These are phyloP conservation scores for Saccharomycopsis synnaedendra DNA, from an alignment of 805 yeast genomes.

Conservation along the genomic window DNA sequence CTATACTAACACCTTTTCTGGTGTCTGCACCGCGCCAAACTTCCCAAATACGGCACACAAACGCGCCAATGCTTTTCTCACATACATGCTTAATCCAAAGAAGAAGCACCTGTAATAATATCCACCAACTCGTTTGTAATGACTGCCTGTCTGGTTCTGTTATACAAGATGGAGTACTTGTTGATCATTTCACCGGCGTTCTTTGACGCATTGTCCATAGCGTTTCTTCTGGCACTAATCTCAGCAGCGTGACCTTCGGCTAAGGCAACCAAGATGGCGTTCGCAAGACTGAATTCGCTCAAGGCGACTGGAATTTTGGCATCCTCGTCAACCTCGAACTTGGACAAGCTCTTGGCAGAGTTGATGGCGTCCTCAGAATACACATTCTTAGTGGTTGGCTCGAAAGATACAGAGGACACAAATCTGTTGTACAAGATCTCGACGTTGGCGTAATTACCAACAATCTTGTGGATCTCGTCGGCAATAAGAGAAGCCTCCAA, in stretches of 20 bases:
- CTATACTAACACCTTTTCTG: too few species aligned
- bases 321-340: slow-evolving; percentile 69
- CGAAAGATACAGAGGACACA: slow-evolving; percentile 79
- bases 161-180: slow-evolving; percentile 92
- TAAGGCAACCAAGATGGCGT: slow-evolving; percentile 80
- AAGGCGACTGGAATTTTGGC: slow-evolving; percentile 59
- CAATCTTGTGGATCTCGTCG: slow-evolving; percentile 63
- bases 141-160: slow-evolving; percentile 99
- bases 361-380: slow-evolving; percentile 63
- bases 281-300: slow-evolving; percentile 82
- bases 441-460: slow-evolving; percentile 52
- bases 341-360: slow-evolving; percentile 74
- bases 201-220: slow-evolving; percentile 99
- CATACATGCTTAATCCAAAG: slow-evolving; percentile 56
- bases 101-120: slow-evolving; percentile 99
- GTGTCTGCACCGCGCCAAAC: too few species aligned
- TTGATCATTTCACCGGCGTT: slow-evolving; percentile 98
- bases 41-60: too few species aligned
- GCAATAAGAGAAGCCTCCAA: slow-evolving; percentile 81
- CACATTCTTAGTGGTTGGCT: slow-evolving; percentile 61
- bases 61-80: too few species aligned
- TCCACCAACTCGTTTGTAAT: slow-evolving; percentile 99
- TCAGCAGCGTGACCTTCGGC: slow-evolving; percentile 99
- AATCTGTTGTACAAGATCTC: slow-evolving; percentile 84
- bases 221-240: slow-evolving; percentile 97